Base-by-base conservation (phyloP, 1,139 yeast genomes). In the Zygosaccharomyces sapae region DNA sequence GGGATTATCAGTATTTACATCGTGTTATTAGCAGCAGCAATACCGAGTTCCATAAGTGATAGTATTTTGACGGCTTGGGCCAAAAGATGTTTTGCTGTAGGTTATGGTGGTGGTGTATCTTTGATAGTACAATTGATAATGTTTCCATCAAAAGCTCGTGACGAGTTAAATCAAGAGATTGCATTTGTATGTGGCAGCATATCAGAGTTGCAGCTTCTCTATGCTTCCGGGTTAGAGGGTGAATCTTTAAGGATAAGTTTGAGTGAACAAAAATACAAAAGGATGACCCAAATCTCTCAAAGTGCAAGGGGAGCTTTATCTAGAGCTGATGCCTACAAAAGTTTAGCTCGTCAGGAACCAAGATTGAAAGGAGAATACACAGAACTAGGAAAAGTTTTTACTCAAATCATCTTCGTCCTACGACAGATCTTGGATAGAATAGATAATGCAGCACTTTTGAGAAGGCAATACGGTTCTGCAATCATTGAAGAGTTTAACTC, bases 101-200 rank as follows among this genome's bases (percentile, higher is more conserved):
- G 75, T 3, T 71, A 75, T 50, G 80, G 80, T 38, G 78, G 79
- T 18, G 67, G 70, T 1, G 68, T 73, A 7, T 77, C 79, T 0
- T 52, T 74, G 38, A 38, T 73, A 24, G 75, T 75, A 7, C 80
- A 76, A 48, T 56, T 73, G 5, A 48, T 65, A 1, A 53, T 76
- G 30, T 75, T 74, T 51, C 80, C 80, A 0, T 68, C 71, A 7
- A 73, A 70, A 43, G 79, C 80, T 0, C 62, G 79, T 46, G 75
- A 69, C 37, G 72, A 71, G 52, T 46, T 76, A 39, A 68, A 67
- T 13, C 65, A 65, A 33, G 76, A 73, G 46, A 64, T 76, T 20
- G 66, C 74, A 0, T 59, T 60, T 43, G 68, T 74, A 1, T 58
- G 73, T 20, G 71, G 71, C 10, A 63, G 69, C 44, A 65, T 74